Base-by-base conservation (phyloP, 2,329 filamentous ascomycete genomes). In the Allantophomopsis lycopodina region DNA sequence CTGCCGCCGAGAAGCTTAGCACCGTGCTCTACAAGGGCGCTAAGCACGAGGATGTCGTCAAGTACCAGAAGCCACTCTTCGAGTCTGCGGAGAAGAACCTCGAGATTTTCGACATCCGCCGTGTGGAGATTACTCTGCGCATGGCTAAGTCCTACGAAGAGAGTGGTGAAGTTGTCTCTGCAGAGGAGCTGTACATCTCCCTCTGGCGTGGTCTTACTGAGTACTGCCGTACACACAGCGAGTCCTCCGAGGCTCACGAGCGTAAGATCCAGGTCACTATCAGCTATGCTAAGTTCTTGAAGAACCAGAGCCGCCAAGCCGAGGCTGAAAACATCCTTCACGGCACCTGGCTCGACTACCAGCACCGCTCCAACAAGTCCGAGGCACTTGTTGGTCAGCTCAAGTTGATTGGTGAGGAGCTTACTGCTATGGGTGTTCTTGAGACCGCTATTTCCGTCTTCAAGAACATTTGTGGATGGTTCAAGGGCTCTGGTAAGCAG, bases 251-350 rank as follows among this genome's bases (percentile, higher is more conserved):
- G 8, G 23, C 38, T 7, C 42, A 48, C n/a, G 43, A 48, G 33
- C 40, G 36, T 30, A 45, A 41, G 20, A 42, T 46, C 23, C 43
- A 47, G 20, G 40, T 47, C 30, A 45, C 45, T 13, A 36, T 48
- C 13, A 41, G 45, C 16, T 48, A 48, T 34, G 41, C 44, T 11
- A 40, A 44, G 20, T 42, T 48, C 15, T 15, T 48, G 7, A 46
- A 42, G 31, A 11, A 35, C 13, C 43, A 46, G 16, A 38, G 42
- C 18, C 43, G 46, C 12, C 43, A n/a, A 15, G 30, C 18, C 1
- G 46, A 48, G 30, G 44, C 46, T 15, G 44, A 46, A 23, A 43
- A 32, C 14, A 42, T 46, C 34, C 44, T 46, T 13, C 36, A 39
- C 17, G 31, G 37, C 20, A 35, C 43, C 15, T 36, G 36, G 35